Evolutionary conservation across 495 filamentous ascomycete genomes (phyloP).

Genomic region (Penicillium herquei): DNA sequence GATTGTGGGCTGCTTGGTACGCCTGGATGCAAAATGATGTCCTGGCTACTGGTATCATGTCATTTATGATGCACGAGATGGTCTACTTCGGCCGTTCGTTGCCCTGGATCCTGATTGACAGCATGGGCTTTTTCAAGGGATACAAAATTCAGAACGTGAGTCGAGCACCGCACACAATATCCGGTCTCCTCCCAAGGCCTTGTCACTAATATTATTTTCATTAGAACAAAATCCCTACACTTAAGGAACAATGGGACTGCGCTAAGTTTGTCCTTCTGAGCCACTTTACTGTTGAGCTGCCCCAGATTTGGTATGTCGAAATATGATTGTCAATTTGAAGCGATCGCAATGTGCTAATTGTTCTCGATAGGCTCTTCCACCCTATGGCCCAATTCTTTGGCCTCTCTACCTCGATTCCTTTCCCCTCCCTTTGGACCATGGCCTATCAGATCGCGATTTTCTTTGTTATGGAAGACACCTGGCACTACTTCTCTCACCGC

Average conservation of each 20-base stretch:
- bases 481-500: conserved; percentile 98
- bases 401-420: conserved; percentile 83
- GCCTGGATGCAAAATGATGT: conserved; percentile 98
- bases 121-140: conserved; percentile 78
- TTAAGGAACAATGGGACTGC: conserved; percentile 90
- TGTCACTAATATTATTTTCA: background rate
- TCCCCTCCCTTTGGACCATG: conserved; percentile 81
- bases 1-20: conserved; percentile 93
- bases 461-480: conserved; percentile 94
- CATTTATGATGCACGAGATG: conserved; percentile 89
- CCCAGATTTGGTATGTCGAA: conserved; percentile 80
- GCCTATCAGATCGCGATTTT: conserved; percentile 89
- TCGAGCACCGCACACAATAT: conserved; percentile 1
- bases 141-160: conserved; percentile 92
- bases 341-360: background rate
- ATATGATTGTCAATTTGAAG: too few species aligned
- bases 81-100: conserved; percentile 92
- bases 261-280: conserved; percentile 84
- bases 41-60: conserved; percentile 94
- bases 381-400: conserved; percentile 95
- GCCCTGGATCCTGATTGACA: conserved; percentile 92
- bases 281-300: conserved; percentile 96
- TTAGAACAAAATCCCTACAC: conserved; percentile 85
- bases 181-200: too few species aligned
- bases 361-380: conserved; percentile 74